Evolutionary conservation across 192 early-diverging fungal genomes (phyloP), one percentile per base, ranked within the genome.

Genomic region (Umbelopsis sp.): DNA sequence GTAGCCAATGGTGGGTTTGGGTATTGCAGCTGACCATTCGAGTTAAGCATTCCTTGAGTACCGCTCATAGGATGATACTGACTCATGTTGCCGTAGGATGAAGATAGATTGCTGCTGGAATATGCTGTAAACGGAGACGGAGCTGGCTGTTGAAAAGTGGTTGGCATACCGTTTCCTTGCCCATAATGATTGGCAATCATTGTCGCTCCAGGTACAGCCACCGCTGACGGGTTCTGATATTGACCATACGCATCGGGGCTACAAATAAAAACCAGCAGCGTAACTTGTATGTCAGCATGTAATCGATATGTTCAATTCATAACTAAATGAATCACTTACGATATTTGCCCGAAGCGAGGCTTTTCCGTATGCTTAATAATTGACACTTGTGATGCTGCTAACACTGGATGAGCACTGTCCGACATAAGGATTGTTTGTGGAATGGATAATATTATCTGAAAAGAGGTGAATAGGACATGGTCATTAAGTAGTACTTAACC

Each of bases 1-100:
- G 73, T 67, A 20, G 73, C 56, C 31, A 62, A 62, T 14, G 56
- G 56, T 16, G 56, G 56, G 31, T 62, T 62, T 2, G 56, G 29
- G 31, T 62, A 62, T 62, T 62, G 56, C 26, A 62, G 29, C 29
- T 62, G 56, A 2, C 56, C 56, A 34, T 62, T 62, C 14, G 56
- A 11, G 56, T 29, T 62, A 4, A 62, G 56, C 17, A 62, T 29
- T 20, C 56, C 56, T 20, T 62, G 56, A 34, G 56, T 34, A 26
- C 56, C 56, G 31, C 14, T 62, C 56, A 62, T 62, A 20, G 9
- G 29, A 17, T 62, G 56, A 32, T 62, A 62, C 31, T 62, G 56
- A 34, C 34, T 62, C 25, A 62, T 26, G 26, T 62, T 62, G 10
- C 56, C 56, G 56, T 62, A 62, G 26, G 56, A 62, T n/a, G 56